Conservation (phyloP, 371 early-diverging fungal genomes). For the Saksenaea oblongispora region DNA sequence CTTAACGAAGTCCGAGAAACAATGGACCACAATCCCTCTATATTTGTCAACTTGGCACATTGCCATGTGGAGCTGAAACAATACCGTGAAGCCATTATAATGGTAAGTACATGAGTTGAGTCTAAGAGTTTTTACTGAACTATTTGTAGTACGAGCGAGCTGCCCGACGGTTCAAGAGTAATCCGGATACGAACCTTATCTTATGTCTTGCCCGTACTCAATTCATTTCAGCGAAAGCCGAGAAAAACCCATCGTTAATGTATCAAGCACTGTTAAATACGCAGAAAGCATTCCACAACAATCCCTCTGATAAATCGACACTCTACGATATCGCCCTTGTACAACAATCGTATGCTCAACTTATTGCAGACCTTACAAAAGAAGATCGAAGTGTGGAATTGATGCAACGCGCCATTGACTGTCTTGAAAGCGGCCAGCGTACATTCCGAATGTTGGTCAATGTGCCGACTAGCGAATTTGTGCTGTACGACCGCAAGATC, state of each 20-base stretch:
- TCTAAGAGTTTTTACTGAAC: background rate
- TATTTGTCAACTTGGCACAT: conserved; percentile 82
- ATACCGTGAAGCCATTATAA: conserved; percentile 70
- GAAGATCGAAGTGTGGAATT: conserved; percentile 58
- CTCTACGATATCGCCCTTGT: conserved; percentile 81
- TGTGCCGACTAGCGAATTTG: conserved; percentile 48
- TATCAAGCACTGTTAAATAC: conserved; percentile 62
- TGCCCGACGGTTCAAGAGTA: conserved; percentile 51
- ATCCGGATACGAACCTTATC: conserved; percentile 60
- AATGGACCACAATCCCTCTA: conserved; percentile 54
- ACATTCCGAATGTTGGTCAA: conserved; percentile 55
- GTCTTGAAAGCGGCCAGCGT: conserved; percentile 60
- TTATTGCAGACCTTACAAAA: conserved; percentile 70
- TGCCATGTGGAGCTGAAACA: conserved; percentile 72
- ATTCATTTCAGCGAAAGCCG: conserved; percentile 75
- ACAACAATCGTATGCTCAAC: conserved; percentile 82
- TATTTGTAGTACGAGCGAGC: conserved; percentile 68
- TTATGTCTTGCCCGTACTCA: conserved; percentile 81
- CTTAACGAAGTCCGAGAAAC: conserved; percentile 75
- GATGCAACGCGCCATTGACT: conserved; percentile 61
- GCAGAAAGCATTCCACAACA: conserved; percentile 52
- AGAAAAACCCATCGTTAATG: conserved; percentile 73
- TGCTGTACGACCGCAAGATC: conserved; percentile 65
- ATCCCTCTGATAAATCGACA: conserved; percentile 66
- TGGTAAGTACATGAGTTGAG: conserved; percentile 27